Percentiles rank a stretch among this genome's conserved stretches.
Evolutionary conservation across 345 rosid genomes (phyloP).

Genomic region (Raphanus sativus): DNA sequence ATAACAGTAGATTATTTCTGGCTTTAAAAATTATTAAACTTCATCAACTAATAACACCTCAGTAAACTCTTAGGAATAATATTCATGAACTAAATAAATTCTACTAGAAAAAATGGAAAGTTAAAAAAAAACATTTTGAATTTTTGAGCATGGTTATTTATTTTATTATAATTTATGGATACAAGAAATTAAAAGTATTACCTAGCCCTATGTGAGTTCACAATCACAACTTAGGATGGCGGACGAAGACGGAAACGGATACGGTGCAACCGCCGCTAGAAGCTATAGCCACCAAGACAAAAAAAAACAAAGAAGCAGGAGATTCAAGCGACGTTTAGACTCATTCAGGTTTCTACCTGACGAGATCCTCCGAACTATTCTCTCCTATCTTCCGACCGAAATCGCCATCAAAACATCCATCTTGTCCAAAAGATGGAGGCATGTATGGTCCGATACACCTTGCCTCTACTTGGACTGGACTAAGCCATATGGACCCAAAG

Average conservation of each 20-base stretch:
- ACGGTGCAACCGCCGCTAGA: background rate
- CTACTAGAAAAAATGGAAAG: background rate
- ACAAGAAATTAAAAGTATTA: background rate
- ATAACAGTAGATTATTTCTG: background rate
- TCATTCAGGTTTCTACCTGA: slow-evolving; percentile 7
- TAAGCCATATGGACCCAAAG: background rate
- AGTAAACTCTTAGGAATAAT: background rate
- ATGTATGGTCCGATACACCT: slow-evolving; percentile 19
- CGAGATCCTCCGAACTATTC: background rate
- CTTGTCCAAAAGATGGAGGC: slow-evolving; percentile 29
- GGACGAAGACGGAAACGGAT: background rate
- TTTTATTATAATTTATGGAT: background rate
- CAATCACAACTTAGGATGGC: background rate
- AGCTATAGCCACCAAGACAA: background rate
- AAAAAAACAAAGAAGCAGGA: background rate
- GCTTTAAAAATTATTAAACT: background rate
- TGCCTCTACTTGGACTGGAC: background rate
- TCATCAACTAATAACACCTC: background rate
- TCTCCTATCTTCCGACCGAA: background rate
- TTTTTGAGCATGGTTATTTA: background rate
- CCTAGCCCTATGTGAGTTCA: background rate
- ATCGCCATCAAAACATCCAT: slow-evolving; percentile 14
- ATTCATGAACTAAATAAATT: background rate
- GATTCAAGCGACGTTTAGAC: background rate
- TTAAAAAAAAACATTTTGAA: background rate